Percentiles rank a stretch among this genome's conserved stretches.
phyloP scores from a whole-genome alignment of 805 yeast species.

The Candida palmyrensis region DNA sequence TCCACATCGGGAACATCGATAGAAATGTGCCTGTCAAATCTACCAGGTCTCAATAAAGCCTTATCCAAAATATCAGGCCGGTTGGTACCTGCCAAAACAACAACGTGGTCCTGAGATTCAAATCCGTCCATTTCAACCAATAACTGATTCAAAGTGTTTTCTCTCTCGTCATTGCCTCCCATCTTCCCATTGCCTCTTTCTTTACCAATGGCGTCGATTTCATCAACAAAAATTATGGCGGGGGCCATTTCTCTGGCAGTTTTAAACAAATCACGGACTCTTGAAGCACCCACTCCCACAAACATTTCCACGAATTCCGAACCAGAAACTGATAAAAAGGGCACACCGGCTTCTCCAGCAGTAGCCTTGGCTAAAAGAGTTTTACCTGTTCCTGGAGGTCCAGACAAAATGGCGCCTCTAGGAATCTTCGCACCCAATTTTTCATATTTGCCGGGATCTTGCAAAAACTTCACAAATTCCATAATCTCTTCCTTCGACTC shows the following conservation, averaged over 20 bases:
- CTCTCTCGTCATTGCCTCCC: slow-evolving; percentile 90
- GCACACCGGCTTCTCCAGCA: slow-evolving; percentile 96
- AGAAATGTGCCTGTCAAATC: slow-evolving; percentile 86
- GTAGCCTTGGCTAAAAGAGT: slow-evolving; percentile 90
- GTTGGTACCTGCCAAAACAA: slow-evolving; percentile 92
- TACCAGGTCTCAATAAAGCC: slow-evolving; percentile 89
- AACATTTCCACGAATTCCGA: slow-evolving; percentile 97
- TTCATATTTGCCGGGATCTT: slow-evolving; percentile 80
- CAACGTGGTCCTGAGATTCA: slow-evolving; percentile 81
- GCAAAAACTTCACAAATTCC: slow-evolving; percentile 90
- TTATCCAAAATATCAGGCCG: slow-evolving; percentile 87
- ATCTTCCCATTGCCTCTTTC: slow-evolving; percentile 67
- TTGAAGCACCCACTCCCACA: slow-evolving; percentile 93
- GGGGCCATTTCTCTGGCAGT: slow-evolving; percentile 91
- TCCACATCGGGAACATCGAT: slow-evolving; percentile 85
- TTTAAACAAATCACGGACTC: slow-evolving; percentile 89
- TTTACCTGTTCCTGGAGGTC: slow-evolving; percentile 98
- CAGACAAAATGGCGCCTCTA: slow-evolving; percentile 89
- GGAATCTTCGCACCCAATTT: slow-evolving; percentile 91
- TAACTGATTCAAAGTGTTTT: slow-evolving; percentile 85
- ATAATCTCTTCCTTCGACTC: slow-evolving; percentile 93
- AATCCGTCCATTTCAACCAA: slow-evolving; percentile 97
- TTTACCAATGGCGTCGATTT: slow-evolving; percentile 94
- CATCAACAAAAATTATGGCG: slow-evolving; percentile 86
- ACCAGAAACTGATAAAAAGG: slow-evolving; percentile 86